These are phyloP conservation scores for Lactarius akahatsu DNA, from an alignment of 768 basidiomycete genomes.

Conservation along the genomic window DNA sequence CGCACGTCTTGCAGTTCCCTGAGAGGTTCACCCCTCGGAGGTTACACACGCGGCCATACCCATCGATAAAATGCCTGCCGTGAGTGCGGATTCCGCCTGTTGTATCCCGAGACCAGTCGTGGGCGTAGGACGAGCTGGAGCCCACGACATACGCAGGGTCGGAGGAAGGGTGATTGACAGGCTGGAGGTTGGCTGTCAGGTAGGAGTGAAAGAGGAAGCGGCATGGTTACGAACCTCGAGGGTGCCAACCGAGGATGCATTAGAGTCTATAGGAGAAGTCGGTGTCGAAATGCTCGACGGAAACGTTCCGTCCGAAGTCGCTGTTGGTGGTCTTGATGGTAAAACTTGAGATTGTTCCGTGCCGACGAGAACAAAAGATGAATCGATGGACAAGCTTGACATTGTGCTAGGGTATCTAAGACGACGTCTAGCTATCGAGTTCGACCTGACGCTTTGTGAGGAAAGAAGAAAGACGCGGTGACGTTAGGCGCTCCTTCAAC, in stretches of 20 bases:
- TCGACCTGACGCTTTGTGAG: neutral
- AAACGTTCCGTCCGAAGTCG: conserved; percentile 20
- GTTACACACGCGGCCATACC: conserved; percentile 73
- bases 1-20: conserved; percentile 79
- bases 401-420: conserved; percentile 7
- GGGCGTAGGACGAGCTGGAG: conserved; percentile 54
- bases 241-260: conserved; percentile 11
- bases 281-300: conserved; percentile 25
- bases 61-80: conserved; percentile 83
- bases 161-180: conserved; percentile 48
- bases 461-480: neutral
- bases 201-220: neutral
- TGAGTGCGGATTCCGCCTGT: conserved; percentile 60
- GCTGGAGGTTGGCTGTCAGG: conserved; percentile 15
- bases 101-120: conserved; percentile 64
- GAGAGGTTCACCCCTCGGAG: conserved; percentile 86
- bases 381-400: conserved; percentile 9
- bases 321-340: conserved; percentile 16
- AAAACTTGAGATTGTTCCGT: conserved; percentile 21
- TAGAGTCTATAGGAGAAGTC: conserved; percentile 24
- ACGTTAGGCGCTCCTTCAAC: neutral
- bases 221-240: conserved; percentile 13
- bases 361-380: conserved; percentile 19
- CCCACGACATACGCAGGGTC: conserved; percentile 48
- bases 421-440: neutral